phyloP scores from a whole-genome alignment of 441 rosid species.

The Eruca vesicaria region DNA sequence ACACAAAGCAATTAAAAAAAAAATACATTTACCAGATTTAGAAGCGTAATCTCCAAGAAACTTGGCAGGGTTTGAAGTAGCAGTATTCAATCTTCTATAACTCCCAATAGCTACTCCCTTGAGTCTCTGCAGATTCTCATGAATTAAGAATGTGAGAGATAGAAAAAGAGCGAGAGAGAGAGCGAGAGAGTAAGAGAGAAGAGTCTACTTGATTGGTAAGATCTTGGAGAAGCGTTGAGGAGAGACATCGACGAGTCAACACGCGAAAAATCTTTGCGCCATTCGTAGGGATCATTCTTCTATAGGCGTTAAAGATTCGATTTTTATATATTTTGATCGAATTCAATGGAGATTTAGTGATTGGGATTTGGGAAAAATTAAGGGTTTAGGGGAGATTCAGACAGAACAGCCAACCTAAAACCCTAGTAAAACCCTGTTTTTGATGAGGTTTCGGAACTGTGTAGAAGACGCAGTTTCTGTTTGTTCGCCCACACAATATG shows the following conservation, averaged over 20 bases:
- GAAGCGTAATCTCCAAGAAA: slow-evolving; percentile 36
- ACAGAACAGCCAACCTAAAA: slow-evolving; percentile 24
- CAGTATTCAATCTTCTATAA: slow-evolving; percentile 47
- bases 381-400: background rate
- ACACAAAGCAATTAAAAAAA: too few relatives aligned
- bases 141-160: background rate
- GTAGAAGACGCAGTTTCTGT: slow-evolving; percentile 25
- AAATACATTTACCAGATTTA: slow-evolving; percentile 36
- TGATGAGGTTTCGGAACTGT: slow-evolving; percentile 18
- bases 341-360: background rate
- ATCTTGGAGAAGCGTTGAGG: slow-evolving; percentile 32
- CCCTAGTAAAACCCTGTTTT: slow-evolving; percentile 38
- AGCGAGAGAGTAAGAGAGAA: background rate
- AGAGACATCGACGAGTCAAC: slow-evolving; percentile 51
- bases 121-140: slow-evolving; percentile 18
- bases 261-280: slow-evolving; percentile 59
- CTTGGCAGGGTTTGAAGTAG: slow-evolving; percentile 31
- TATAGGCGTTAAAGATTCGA: background rate
- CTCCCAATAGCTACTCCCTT: slow-evolving; percentile 36
- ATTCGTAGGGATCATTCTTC: slow-evolving; percentile 57
- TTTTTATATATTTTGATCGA: background rate
- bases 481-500: slow-evolving; percentile 20
- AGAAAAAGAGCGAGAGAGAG: background rate
- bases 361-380: background rate
- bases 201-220: slow-evolving; percentile 42